Evolutionary conservation across 495 filamentous ascomycete genomes (phyloP), one percentile per base, ranked within the genome.

Genomic region (Oidiodendron maius): DNA sequence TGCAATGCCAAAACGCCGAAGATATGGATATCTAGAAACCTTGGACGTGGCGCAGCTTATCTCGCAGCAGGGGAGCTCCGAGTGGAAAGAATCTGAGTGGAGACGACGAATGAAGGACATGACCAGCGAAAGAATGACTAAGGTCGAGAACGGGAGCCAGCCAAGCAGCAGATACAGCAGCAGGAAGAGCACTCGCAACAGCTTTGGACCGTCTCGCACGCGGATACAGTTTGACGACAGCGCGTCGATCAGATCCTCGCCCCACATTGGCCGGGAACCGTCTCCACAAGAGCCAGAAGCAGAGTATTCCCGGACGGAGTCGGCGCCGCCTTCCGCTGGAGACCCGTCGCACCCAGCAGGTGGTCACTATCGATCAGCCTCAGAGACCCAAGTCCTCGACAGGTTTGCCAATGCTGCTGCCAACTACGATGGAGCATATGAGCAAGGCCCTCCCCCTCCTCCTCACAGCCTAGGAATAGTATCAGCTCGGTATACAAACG

Each of bases 61-160:
- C 49, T 71, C 86, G 51, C 83, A 81, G 3, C 75, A 87, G 5
- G 89, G 86, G 5, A 93, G 83, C 62, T 64, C 78, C 22, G 72
- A 63, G n/a, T 96, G 90, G 87, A 82, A 69, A 32, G 94, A 96
- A 64, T 70, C 81, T n/a, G 83, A 96, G 54, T 97, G 94, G 94
- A 77, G 93, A 46, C 78, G 75, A 57, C 81, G 86, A 60, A 61
- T 99, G 65, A 97, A 96, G 68, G 88, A 95, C 45, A 71, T 93
- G 35, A 97, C 94, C 1, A 75, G 83, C n/a, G 80, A 78, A 25
- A 83, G 90, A 9, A 89, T 94, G 77, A 69, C 65, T 13, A 62
- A 63, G 20, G 64, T 71, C 22, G 71, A 75, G 53, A 74, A 78
- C 48, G 65, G 61, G 37, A 53, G 41, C 43, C 17, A 48, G 43